Percentiles rank a stretch among this genome's conserved stretches.
Evolutionary conservation across 2,329 filamentous ascomycete genomes (phyloP).

Genomic region (Pseudogymnoascus sp.): DNA sequence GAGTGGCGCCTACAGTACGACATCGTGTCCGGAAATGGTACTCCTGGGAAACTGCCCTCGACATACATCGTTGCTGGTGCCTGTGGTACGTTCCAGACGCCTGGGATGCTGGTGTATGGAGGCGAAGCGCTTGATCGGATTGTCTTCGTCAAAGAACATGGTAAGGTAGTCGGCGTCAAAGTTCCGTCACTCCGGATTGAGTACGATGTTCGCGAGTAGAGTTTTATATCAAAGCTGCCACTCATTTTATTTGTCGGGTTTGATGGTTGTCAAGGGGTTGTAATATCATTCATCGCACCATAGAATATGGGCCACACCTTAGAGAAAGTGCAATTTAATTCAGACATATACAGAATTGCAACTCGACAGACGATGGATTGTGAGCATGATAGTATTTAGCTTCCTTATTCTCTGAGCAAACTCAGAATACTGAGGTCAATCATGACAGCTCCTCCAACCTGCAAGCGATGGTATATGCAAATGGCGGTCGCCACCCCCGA

Average conservation of each 20-base stretch:
- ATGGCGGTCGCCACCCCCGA: neutral
- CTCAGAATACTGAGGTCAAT: neutral
- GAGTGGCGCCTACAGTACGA: neutral
- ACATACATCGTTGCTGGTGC: neutral
- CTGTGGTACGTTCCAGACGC: neutral
- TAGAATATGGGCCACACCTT: neutral
- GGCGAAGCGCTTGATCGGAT: neutral
- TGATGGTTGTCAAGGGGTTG: neutral
- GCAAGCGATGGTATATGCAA: neutral
- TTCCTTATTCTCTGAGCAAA: neutral
- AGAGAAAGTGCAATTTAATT: neutral
- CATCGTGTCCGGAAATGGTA: neutral
- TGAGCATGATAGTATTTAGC: neutral
- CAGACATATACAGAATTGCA: neutral
- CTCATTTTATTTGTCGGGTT: neutral
- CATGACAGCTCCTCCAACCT: neutral
- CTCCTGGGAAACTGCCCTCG: neutral
- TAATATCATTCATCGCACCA: neutral
- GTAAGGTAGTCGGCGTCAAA: neutral
- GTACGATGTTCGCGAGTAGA: neutral
- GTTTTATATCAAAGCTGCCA: neutral
- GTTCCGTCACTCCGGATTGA: neutral
- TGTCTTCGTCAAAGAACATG: neutral
- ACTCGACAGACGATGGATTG: neutral
- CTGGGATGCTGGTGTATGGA: neutral